Conservation (phyloP, 495 filamentous ascomycete genomes). For the Echria macrotheca region DNA sequence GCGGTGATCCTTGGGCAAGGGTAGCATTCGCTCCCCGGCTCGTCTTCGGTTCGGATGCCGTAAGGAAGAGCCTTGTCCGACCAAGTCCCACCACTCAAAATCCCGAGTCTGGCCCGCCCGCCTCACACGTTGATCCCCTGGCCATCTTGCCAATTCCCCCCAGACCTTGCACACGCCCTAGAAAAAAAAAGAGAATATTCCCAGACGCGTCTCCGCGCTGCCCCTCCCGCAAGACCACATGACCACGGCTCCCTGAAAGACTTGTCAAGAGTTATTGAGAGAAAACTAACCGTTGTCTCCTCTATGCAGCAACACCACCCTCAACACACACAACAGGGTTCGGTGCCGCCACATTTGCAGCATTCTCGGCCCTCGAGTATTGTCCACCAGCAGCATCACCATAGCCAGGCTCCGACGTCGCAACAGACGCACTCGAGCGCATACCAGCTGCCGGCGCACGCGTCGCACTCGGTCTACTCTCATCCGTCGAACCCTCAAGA, state of each 20-base stretch:
- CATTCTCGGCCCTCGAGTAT: slow-evolving; percentile 61
- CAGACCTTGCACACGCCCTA: slow-evolving; percentile 30
- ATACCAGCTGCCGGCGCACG: too few species aligned
- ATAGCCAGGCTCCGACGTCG: slow-evolving; percentile 42
- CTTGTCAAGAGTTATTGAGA: slow-evolving; percentile 8
- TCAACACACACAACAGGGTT: slow-evolving; percentile 54
- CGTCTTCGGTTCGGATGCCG: slow-evolving; percentile 23
- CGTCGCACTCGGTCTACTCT: slow-evolving; percentile 51
- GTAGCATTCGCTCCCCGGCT: slow-evolving; percentile 21
- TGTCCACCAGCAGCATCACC: slow-evolving; percentile 61
- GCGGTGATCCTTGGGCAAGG: slow-evolving; percentile 25
- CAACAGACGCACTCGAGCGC: slow-evolving; percentile 48
- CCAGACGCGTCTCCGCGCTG: slow-evolving; percentile 34
- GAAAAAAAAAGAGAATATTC: slow-evolving; percentile 39
- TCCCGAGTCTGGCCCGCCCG: slow-evolving; percentile 38
- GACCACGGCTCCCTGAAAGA: slow-evolving; percentile 30
- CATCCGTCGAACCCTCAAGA: slow-evolving; percentile 53
- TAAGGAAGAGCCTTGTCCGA: slow-evolving; percentile 38
- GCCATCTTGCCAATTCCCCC: slow-evolving; percentile 22
- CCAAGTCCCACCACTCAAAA: slow-evolving; percentile 38
- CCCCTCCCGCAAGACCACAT: slow-evolving; percentile 21
- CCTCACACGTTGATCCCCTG: slow-evolving; percentile 40
- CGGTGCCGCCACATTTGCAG: slow-evolving; percentile 51
- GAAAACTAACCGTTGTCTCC: slow-evolving; percentile 45
- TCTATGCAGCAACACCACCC: slow-evolving; percentile 58